Evolutionary conservation across 768 basidiomycete genomes (phyloP).

Genomic region (Collybiopsis luxurians): DNA sequence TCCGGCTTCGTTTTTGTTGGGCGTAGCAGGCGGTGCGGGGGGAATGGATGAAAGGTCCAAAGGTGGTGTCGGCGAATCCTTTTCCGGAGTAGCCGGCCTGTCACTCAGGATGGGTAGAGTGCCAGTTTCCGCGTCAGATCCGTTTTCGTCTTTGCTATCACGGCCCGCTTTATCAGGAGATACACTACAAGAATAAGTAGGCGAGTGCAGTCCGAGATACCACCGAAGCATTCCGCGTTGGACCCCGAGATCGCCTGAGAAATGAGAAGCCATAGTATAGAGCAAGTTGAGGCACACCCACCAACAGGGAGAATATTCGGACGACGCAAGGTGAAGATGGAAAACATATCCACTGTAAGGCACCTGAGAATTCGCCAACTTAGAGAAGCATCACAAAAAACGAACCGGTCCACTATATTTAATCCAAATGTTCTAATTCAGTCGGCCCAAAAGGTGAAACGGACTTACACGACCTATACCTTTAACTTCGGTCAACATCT

Average conservation of each 20-base stretch:
- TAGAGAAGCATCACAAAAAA: background rate
- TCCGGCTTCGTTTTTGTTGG: slow-evolving; percentile 17
- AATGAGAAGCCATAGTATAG: background rate
- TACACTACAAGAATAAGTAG: slow-evolving; percentile 42
- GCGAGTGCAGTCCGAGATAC: slow-evolving; percentile 62
- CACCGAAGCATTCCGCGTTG: slow-evolving; percentile 72
- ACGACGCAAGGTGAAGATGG: slow-evolving; percentile 82
- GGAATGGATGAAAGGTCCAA: slow-evolving; percentile 28
- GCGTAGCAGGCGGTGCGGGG: slow-evolving; percentile 30
- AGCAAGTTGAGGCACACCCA: slow-evolving; percentile 20
- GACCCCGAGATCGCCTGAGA: slow-evolving; percentile 76
- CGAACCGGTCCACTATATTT: slow-evolving; percentile 59
- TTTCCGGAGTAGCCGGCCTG: slow-evolving; percentile 9
- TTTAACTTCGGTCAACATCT: slow-evolving; percentile 73
- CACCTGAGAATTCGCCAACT: background rate
- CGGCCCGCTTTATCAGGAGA: slow-evolving; percentile 47
- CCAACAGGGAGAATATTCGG: slow-evolving; percentile 76
- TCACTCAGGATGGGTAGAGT: slow-evolving; percentile 27
- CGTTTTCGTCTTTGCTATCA: slow-evolving; percentile 6
- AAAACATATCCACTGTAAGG: slow-evolving; percentile 82
- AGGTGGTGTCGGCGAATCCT: slow-evolving; percentile 13
- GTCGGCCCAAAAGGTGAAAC: background rate
- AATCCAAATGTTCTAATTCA: background rate
- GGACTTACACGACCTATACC: slow-evolving; percentile 71
- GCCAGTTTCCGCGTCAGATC: slow-evolving; percentile 21